Evolutionary conservation across 768 basidiomycete genomes (phyloP).

Genomic region (Auriscalpium microsporum): DNA sequence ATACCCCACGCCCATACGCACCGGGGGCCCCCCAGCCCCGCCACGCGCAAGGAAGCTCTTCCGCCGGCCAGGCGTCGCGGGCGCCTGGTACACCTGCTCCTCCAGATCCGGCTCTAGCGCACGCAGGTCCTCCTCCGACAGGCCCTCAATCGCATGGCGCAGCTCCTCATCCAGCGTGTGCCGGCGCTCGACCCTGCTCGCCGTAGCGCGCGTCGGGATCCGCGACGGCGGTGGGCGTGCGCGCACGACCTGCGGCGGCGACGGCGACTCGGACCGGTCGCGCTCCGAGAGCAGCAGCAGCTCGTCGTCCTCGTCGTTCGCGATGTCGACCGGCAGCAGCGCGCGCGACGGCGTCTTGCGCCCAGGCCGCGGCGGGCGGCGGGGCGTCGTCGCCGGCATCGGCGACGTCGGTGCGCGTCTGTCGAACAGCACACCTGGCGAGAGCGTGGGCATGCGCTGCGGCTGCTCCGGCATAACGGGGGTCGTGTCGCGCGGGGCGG

Average conservation of each 20-base stretch:
- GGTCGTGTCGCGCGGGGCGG: neutral
- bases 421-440: slow-evolving; percentile 35
- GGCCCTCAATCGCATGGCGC: slow-evolving; percentile 30
- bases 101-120: slow-evolving; percentile 36
- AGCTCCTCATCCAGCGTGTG: slow-evolving; percentile 66
- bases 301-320: slow-evolving; percentile 10
- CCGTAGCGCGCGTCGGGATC: neutral
- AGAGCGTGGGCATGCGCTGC: neutral
- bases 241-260: slow-evolving; percentile 1
- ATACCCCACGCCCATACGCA: slow-evolving; percentile 65
- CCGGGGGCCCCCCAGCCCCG: slow-evolving; percentile 62
- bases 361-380: slow-evolving; percentile 49
- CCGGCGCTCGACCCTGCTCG: slow-evolving; percentile 20
- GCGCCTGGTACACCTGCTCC: slow-evolving; percentile 41
- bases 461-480: slow-evolving; percentile 1
- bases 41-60: slow-evolving; percentile 66
- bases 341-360: slow-evolving; percentile 20
- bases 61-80: slow-evolving; percentile 45
- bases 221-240: neutral
- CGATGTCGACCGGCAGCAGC: neutral
- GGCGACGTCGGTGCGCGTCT: slow-evolving; percentile 60
- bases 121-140: slow-evolving; percentile 22
- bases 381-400: slow-evolving; percentile 43
- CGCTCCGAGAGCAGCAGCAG: neutral
- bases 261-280: no score